These are phyloP conservation scores for Endocalyx cinctus DNA, from an alignment of 2,329 filamentous ascomycete species.

Conservation along the genomic window DNA sequence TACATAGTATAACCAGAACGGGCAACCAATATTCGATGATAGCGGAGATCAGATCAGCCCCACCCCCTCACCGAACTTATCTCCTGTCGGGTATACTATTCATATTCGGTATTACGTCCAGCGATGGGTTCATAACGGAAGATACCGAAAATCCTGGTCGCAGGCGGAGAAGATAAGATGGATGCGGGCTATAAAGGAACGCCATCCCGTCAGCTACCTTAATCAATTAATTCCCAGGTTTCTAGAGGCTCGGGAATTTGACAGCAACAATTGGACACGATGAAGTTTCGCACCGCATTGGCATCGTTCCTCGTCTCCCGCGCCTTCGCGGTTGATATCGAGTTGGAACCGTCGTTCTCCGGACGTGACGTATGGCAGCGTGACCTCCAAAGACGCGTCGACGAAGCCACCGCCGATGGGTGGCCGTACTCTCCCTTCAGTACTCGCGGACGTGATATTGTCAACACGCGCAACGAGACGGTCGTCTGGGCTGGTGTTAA, in stretches of 20 bases:
- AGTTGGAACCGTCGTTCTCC: background rate
- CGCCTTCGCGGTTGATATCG: background rate
- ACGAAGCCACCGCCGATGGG: slow-evolving; percentile 5
- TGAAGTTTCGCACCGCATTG: background rate
- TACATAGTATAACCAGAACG: background rate
- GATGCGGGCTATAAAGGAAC: background rate
- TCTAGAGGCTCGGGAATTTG: background rate
- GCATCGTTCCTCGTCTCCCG: background rate
- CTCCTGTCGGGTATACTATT: background rate
- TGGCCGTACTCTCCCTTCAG: slow-evolving; percentile 29
- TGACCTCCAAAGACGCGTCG: background rate
- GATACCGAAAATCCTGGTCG: background rate
- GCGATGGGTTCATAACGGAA: background rate
- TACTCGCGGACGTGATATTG: slow-evolving; percentile 28
- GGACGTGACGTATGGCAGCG: too few species aligned
- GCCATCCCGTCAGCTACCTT: too few species aligned
- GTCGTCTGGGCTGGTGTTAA: slow-evolving; percentile 26
- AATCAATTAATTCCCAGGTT: too few species aligned
- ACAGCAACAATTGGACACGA: background rate
- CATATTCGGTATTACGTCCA: background rate
- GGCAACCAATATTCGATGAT: background rate
- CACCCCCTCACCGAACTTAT: background rate
- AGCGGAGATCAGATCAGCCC: background rate
- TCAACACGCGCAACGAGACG: slow-evolving; percentile 25
- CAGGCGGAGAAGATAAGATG: background rate